Evolutionary conservation across 2,329 filamentous ascomycete species (phyloP).

Genomic region (Fonsecaea nubica): DNA sequence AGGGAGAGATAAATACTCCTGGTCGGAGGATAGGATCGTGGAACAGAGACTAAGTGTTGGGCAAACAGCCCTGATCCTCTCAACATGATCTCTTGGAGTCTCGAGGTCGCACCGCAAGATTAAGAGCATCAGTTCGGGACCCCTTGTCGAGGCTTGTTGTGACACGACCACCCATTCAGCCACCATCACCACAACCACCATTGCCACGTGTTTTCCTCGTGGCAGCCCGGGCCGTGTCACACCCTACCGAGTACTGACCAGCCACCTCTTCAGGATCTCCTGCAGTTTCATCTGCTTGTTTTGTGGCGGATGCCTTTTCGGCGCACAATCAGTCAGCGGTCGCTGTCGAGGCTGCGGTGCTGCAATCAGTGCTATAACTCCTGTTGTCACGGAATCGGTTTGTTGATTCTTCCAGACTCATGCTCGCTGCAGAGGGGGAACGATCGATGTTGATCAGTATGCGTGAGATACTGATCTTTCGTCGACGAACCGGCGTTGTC

Average conservation of each 20-base stretch:
- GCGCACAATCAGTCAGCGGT: slow-evolving; percentile 20
- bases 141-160: neutral
- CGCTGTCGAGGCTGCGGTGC: slow-evolving; percentile 17
- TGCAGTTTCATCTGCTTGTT: neutral
- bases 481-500: slow-evolving; percentile 22
- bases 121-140: neutral
- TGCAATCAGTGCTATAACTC: slow-evolving; percentile 21
- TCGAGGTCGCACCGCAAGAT: neutral
- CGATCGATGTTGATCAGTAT: slow-evolving; percentile 31
- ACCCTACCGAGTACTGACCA: neutral
- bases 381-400: neutral
- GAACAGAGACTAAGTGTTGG: neutral
- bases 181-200: neutral
- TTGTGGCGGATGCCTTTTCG: neutral
- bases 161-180: neutral
- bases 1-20: neutral
- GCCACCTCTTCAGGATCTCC: neutral
- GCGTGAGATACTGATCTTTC: slow-evolving; percentile 36
- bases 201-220: slow-evolving; percentile 19
- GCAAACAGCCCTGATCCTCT: neutral
- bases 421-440: slow-evolving; percentile 24
- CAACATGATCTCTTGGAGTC: neutral
- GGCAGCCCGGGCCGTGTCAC: slow-evolving; percentile 10
- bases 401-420: slow-evolving; percentile 20
- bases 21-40: neutral